Percentiles rank a stretch among this genome's conserved stretches.
These are phyloP conservation scores for Apiotrichum siamense DNA, from an alignment of 1,284 basidiomycete genomes.

Conservation along the genomic window DNA sequence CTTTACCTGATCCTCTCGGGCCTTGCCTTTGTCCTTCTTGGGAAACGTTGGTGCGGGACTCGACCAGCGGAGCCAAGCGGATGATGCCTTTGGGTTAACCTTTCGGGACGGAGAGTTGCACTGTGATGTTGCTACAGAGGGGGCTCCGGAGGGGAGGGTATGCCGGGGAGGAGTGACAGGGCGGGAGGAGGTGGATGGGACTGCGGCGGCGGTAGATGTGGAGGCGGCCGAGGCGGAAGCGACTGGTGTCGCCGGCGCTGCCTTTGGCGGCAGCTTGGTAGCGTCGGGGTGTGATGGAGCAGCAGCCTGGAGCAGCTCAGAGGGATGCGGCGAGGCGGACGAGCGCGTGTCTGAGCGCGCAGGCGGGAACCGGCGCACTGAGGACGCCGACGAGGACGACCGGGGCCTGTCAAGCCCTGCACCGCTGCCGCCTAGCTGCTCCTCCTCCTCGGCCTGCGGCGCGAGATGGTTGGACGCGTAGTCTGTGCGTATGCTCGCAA, in stretches of 20 bases:
- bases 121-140: not conserved
- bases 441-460: conserved; percentile 2
- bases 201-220: no score
- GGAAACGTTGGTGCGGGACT: conserved; percentile 34
- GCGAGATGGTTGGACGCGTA: not conserved
- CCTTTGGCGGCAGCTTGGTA: no score
- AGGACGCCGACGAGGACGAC: no score
- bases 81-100: conserved; percentile 35
- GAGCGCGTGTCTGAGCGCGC: no score
- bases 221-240: no score
- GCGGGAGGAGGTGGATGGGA: not conserved
- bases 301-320: no score
- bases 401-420: conserved; percentile 8
- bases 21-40: conserved; percentile 35
- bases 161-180: not conserved
- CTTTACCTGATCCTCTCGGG: conserved; percentile 6
- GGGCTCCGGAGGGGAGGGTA: not conserved
- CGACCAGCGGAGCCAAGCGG: conserved; percentile 40
- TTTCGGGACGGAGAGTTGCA: not conserved
- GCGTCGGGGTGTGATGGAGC: no score
- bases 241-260: no score
- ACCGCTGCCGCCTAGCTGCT: conserved; percentile 7
- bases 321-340: no score
- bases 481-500: conserved; percentile 16
- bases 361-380: no score